These are phyloP conservation scores for Nevesoporus exiguus DNA, from an alignment of 768 basidiomycete genomes.

Conservation along the genomic window DNA sequence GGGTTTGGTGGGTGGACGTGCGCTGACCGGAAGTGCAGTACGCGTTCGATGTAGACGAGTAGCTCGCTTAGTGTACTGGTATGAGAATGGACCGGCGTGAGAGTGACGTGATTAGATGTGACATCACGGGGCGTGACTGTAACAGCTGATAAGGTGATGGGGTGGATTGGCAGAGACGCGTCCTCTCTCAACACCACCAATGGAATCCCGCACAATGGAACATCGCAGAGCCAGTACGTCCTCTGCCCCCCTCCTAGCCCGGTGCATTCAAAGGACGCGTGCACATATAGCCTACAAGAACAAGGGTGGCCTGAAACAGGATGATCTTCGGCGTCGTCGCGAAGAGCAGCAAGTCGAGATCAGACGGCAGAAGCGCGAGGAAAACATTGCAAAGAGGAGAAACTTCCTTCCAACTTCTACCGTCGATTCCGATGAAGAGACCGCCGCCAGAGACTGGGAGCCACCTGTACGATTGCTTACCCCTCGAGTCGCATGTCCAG, in stretches of 20 bases:
- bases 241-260: slow-evolving; percentile 4
- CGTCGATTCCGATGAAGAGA: slow-evolving; percentile 91
- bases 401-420: slow-evolving; percentile 79
- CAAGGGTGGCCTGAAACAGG: slow-evolving; percentile 84
- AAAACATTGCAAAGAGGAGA: slow-evolving; percentile 96
- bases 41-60: slow-evolving; percentile 51
- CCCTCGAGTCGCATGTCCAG: slow-evolving; percentile 3
- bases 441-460: slow-evolving; percentile 66
- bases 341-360: slow-evolving; percentile 99
- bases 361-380: slow-evolving; percentile 95
- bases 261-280: slow-evolving; percentile 37
- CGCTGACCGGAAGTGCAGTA: slow-evolving; percentile 49
- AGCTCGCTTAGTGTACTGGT: background rate
- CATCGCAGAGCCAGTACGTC: slow-evolving; percentile 67
- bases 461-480: slow-evolving; percentile 51
- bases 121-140: slow-evolving; percentile 20
- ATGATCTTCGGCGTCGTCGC: slow-evolving; percentile 92
- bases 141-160: slow-evolving; percentile 26
- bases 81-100: background rate
- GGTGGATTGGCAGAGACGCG: slow-evolving; percentile 6
- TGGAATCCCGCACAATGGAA: slow-evolving; percentile 70
- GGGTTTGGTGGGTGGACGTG: background rate
- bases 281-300: slow-evolving; percentile 75
- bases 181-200: slow-evolving; percentile 17
- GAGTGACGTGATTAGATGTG: slow-evolving; percentile 13